Evolutionary conservation across 495 filamentous ascomycete species (phyloP), one percentile per base, ranked within the genome.

Genomic region (Penicillium bovifimosum): DNA sequence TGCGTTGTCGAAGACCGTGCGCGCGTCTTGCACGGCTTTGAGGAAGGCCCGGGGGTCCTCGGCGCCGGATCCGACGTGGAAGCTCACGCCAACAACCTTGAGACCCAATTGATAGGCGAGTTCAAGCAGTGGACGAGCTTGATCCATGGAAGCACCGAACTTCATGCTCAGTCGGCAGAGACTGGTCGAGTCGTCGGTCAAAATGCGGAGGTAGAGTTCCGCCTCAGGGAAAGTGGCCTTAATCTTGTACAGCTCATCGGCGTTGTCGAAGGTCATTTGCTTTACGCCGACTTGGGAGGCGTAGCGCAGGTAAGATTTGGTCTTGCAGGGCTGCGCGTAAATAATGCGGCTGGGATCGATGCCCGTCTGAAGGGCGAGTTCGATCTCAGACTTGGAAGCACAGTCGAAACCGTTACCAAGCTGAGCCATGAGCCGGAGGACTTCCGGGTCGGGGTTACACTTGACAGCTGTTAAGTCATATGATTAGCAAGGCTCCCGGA

Each of bases 281-380:
- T 89, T 95, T 61, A 99, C 92, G 53, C 84, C 86, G 49, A 86
- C 68, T 65, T 83, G 79, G 50, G 85, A 81, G 46, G 92, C 92
- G 61, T 88, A 95, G 60, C 91, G 88, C 54, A 97, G 77, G 71
- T 96, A 96, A 34, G 91, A 96, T 71, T 95, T 95, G 64, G 93
- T 96, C 81, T 97, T 97, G 86, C 95, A 97, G 38, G 93, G 93
- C 68, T 99, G 95, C 42, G 93, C 95, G 64, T 96, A 99, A 72
- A 99, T 96, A 76, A 99, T 96, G 61, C 91, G 90, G 48, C 83
- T 81, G 3, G 95, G 90, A 64, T 91, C 88, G 53, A 96, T 80
- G 53, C 90, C 91, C 55, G 91, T 80, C 57, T 79, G 78, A 39
- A 96, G 78, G 56, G 96, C 87, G 63, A 89, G 81, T 62, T 97